Percentiles rank a stretch among this genome's conserved stretches.
These are phyloP conservation scores for Nothophytophthora sp. DNA, from an alignment of 352 stramenopile species.

Conservation along the genomic window DNA sequence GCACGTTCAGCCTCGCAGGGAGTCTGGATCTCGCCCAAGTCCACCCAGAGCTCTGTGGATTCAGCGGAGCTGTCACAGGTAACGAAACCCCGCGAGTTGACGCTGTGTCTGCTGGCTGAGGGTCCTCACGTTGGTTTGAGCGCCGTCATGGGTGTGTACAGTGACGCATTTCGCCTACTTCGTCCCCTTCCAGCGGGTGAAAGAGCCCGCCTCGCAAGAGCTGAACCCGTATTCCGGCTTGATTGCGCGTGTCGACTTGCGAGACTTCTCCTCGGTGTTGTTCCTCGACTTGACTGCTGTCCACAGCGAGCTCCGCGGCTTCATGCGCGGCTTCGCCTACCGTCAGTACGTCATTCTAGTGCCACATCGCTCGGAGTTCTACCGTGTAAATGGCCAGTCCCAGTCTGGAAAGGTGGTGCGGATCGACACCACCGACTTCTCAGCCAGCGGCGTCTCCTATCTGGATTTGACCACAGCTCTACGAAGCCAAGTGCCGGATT, in stretches of 20 bases:
- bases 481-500: slow-evolving; percentile 70
- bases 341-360: slow-evolving; percentile 73
- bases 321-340: slow-evolving; percentile 74
- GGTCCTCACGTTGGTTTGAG: no score
- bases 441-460: slow-evolving; percentile 37
- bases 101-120: neutral
- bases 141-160: no score
- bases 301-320: slow-evolving; percentile 56
- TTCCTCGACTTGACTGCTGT: slow-evolving; percentile 54
- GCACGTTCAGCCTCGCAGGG: slow-evolving; percentile 36
- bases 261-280: slow-evolving; percentile 55
- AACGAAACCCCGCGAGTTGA: neutral
- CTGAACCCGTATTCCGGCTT: slow-evolving; percentile 59
- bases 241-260: slow-evolving; percentile 60
- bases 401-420: slow-evolving; percentile 68
- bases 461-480: slow-evolving; percentile 55
- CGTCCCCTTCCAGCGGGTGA: slow-evolving; percentile 64
- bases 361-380: slow-evolving; percentile 44
- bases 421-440: slow-evolving; percentile 75
- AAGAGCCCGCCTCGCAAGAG: slow-evolving; percentile 29
- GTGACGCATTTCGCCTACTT: slow-evolving; percentile 76
- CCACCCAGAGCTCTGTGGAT: slow-evolving; percentile 56
- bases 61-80: slow-evolving; percentile 66
- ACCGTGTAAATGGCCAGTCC: slow-evolving; percentile 14
- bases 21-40: slow-evolving; percentile 55